Conservation (phyloP, 208 protist species). For the Crithidia thermophila region DNA sequence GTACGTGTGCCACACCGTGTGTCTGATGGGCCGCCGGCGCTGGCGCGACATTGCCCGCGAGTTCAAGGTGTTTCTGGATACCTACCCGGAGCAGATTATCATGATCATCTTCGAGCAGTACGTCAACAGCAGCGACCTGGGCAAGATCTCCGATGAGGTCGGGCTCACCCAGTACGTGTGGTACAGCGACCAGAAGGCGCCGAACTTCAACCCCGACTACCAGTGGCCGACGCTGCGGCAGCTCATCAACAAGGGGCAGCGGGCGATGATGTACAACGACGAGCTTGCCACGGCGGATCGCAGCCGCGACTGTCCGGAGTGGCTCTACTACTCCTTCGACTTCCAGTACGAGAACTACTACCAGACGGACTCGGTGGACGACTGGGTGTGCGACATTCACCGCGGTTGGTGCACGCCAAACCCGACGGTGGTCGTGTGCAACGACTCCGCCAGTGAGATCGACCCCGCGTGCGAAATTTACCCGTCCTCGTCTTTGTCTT, state of each 20-base stretch:
- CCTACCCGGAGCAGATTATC: constrained; percentile 36
- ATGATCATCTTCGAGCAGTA: constrained; percentile 50
- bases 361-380: constrained; percentile 12
- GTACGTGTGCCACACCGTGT: constrained; percentile 42
- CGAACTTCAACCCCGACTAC: constrained; percentile 38
- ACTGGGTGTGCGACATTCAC: constrained; percentile 35
- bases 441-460: constrained; percentile 2
- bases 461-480: background rate
- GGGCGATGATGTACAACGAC: constrained; percentile 42
- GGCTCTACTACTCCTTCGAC: constrained; percentile 44
- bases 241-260: constrained; percentile 31
- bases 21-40: constrained; percentile 25
- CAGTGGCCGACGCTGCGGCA: constrained; percentile 38
- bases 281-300: background rate
- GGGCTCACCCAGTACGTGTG: constrained; percentile 36
- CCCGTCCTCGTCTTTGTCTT: constrained; percentile 2
- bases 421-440: background rate
- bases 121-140: constrained; percentile 43
- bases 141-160: constrained; percentile 27
- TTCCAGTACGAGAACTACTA: constrained; percentile 48
- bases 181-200: constrained; percentile 32
- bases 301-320: constrained; percentile 18
- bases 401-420: constrained; percentile 37
- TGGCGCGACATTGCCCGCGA: constrained; percentile 21
- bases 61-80: constrained; percentile 34